phyloP scores from a whole-genome alignment of 2,329 filamentous ascomycete species.

The Ophiostoma populinum region DNA sequence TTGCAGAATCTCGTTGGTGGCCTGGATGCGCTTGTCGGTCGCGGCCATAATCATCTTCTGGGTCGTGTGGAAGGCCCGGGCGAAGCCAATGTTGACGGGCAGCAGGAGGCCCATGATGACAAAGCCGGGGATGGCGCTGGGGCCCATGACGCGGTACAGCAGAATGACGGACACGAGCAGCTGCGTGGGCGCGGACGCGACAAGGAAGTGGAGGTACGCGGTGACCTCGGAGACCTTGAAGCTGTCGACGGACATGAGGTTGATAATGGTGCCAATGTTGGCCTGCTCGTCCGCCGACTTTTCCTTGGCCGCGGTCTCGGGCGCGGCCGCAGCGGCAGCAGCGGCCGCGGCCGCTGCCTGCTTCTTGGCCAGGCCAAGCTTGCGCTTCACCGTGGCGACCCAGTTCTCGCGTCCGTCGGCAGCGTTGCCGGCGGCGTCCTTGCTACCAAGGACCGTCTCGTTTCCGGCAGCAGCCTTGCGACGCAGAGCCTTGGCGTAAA shows the following conservation, averaged over 20 bases:
- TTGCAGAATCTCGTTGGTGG: slow-evolving; percentile 90
- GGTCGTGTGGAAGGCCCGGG: slow-evolving; percentile 65
- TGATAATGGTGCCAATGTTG: slow-evolving; percentile 95
- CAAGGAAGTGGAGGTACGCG: slow-evolving; percentile 89
- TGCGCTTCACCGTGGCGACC: slow-evolving; percentile 32
- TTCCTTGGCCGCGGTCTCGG: slow-evolving; percentile 18
- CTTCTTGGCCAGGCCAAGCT: slow-evolving; percentile 40
- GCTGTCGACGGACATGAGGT: slow-evolving; percentile 97
- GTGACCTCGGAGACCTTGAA: slow-evolving; percentile 96
- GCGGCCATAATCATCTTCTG: slow-evolving; percentile 86
- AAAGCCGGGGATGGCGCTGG: slow-evolving; percentile 86
- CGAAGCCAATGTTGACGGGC: slow-evolving; percentile 79
- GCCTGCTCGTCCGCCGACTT: slow-evolving; percentile 52
- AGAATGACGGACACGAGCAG: slow-evolving; percentile 64
- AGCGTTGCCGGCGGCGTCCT: slow-evolving; percentile 24
- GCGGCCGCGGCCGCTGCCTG: slow-evolving; percentile 20
- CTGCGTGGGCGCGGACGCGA: slow-evolving; percentile 80
- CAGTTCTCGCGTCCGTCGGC: slow-evolving; percentile 21
- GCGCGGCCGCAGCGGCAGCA: slow-evolving; percentile 17
- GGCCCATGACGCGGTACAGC: slow-evolving; percentile 78
- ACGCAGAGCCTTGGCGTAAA: slow-evolving; percentile 88
- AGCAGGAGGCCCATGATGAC: slow-evolving; percentile 76
- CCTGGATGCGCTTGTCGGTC: slow-evolving; percentile 89
- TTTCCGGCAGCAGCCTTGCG: slow-evolving; percentile 68
- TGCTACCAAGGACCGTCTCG: slow-evolving; percentile 54